These are phyloP conservation scores for Fusarium longipes DNA, from an alignment of 2,329 filamentous ascomycete species.

Conservation along the genomic window DNA sequence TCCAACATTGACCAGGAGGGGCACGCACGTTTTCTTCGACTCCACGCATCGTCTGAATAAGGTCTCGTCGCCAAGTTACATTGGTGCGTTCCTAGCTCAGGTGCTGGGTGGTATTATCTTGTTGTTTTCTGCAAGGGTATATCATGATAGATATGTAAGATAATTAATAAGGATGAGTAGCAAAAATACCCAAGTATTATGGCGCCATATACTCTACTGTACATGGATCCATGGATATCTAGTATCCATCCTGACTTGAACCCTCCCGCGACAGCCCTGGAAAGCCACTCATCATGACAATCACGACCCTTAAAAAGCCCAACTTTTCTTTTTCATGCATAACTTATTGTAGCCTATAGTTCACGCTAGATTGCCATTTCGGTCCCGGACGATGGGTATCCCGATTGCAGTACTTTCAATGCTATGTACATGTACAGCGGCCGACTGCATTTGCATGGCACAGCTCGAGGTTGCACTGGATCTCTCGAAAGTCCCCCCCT, in stretches of 20 bases:
- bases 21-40: constrained; percentile 36
- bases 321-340: constrained; percentile 3
- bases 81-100: neutral
- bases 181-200: neutral
- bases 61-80: constrained; percentile 18
- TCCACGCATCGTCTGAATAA: constrained; percentile 43
- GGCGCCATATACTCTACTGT: neutral
- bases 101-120: neutral
- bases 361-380: constrained; percentile 10
- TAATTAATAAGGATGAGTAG: constrained; percentile 3
- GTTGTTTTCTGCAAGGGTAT: constrained; percentile 14
- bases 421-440: constrained; percentile 9
- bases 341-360: neutral
- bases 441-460: constrained; percentile 32
- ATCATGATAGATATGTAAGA: neutral
- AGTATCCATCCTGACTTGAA: neutral
- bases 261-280: neutral
- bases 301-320: constrained; percentile 1
- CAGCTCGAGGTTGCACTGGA: constrained; percentile 32
- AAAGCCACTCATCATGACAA: constrained; percentile 22
- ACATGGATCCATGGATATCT: neutral
- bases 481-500: constrained; percentile 31
- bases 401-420: neutral
- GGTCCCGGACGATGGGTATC: constrained; percentile 10
- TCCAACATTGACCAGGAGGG: constrained; percentile 4